Evolutionary conservation across 768 basidiomycete species (phyloP).

Genomic region (Mrakia blollopis): DNA sequence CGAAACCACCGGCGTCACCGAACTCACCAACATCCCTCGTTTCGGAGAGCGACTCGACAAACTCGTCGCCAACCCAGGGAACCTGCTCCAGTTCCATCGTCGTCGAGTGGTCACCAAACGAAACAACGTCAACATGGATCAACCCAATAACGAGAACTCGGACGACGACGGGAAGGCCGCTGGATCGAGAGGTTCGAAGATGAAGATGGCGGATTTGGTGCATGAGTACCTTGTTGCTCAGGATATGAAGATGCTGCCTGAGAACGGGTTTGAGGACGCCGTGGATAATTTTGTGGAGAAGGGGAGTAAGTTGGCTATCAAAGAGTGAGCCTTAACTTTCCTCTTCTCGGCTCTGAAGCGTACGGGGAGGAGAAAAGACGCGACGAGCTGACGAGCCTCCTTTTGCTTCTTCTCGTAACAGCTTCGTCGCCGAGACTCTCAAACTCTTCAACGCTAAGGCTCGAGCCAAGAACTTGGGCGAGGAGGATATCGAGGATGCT

Average conservation of each 20-base stretch:
- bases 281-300: slow-evolving; percentile 96
- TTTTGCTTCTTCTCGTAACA: slow-evolving; percentile 23
- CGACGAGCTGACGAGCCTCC: not conserved
- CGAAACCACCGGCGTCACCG: slow-evolving; percentile 81
- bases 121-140: slow-evolving; percentile 62
- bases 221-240: slow-evolving; percentile 87
- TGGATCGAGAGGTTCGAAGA: slow-evolving; percentile 55
- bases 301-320: slow-evolving; percentile 90
- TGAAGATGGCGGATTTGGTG: slow-evolving; percentile 84
- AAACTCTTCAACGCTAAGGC: slow-evolving; percentile 32
- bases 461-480: slow-evolving; percentile 14
- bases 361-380: not conserved
- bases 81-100: slow-evolving; percentile 84
- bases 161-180: slow-evolving; percentile 54
- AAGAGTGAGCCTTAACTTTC: slow-evolving; percentile 55
- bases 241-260: slow-evolving; percentile 83
- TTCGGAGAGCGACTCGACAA: slow-evolving; percentile 95
- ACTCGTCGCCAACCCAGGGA: slow-evolving; percentile 85
- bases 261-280: slow-evolving; percentile 86
- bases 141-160: slow-evolving; percentile 69
- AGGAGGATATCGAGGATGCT: slow-evolving; percentile 25
- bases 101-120: slow-evolving; percentile 57
- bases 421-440: slow-evolving; percentile 46
- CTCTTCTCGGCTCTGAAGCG: not conserved
- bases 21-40: slow-evolving; percentile 91